These are phyloP conservation scores for Wickerhamomyces hampshirensis DNA, from an alignment of 805 yeast genomes.

Conservation along the genomic window DNA sequence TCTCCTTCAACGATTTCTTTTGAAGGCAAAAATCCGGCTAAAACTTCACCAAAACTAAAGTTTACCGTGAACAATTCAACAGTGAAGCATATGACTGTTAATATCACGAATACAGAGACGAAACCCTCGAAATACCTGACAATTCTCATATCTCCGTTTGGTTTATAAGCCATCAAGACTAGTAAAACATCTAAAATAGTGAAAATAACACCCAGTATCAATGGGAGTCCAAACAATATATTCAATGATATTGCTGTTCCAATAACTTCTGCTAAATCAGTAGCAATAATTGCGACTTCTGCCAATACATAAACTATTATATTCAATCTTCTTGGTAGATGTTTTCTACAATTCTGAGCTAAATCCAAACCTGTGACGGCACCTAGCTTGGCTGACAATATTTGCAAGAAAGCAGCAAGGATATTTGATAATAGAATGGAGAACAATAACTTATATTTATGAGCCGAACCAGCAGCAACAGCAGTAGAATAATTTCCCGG, in stretches of 20 bases:
- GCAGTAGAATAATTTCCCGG: conserved; percentile 97
- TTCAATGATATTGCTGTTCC: conserved; percentile 96
- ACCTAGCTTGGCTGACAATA: conserved; percentile 82
- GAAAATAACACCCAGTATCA: conserved; percentile 75
- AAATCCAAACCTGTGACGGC: conserved; percentile 91
- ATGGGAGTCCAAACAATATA: conserved; percentile 73
- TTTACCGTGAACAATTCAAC: conserved; percentile 73
- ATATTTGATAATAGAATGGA: conserved; percentile 75
- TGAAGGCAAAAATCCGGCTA: conserved; percentile 63
- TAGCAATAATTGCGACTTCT: conserved; percentile 88
- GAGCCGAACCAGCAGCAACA: conserved; percentile 89
- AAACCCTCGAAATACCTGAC: conserved; percentile 77
- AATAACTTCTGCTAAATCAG: conserved; percentile 94
- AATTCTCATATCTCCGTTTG: conserved; percentile 73
- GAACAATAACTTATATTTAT: conserved; percentile 72
- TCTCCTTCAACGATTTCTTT: conserved; percentile 45
- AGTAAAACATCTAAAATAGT: conserved; percentile 84
- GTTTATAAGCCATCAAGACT: conserved; percentile 82
- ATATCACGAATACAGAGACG: conserved; percentile 71
- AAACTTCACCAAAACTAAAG: conserved; percentile 50
- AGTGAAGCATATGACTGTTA: conserved; percentile 82
- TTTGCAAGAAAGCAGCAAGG: conserved; percentile 83
- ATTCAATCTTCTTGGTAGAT: conserved; percentile 60
- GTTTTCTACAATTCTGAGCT: conserved; percentile 80
- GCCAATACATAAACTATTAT: conserved; percentile 68